Evolutionary conservation across 1,284 basidiomycete species (phyloP).

Genomic region (Pseudozyma sp.): DNA sequence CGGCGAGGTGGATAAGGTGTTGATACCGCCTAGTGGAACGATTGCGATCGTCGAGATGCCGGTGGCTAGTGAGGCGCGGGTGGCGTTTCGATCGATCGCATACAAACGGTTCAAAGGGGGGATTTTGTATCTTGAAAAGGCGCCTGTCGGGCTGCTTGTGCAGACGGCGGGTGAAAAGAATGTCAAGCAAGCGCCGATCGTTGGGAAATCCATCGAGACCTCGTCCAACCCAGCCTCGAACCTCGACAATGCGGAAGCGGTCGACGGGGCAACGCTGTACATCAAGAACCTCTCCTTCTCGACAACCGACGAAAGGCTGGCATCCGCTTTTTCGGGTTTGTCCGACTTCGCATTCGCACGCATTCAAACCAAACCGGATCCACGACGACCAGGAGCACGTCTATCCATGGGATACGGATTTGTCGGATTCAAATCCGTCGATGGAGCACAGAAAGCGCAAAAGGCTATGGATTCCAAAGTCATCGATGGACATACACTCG

Average conservation of each 20-base stretch:
- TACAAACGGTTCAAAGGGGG: slow-evolving; percentile 90
- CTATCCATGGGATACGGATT: slow-evolving; percentile 97
- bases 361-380: slow-evolving; percentile 89
- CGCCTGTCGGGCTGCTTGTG: slow-evolving; percentile 76
- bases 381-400: slow-evolving; percentile 65
- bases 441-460: slow-evolving; percentile 81
- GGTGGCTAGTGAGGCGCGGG: slow-evolving; percentile 70
- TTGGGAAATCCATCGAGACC: slow-evolving; percentile 38
- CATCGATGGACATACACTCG: slow-evolving; percentile 86
- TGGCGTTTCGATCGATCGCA: slow-evolving; percentile 80
- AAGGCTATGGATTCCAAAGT: slow-evolving; percentile 83
- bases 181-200: slow-evolving; percentile 48
- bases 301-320: slow-evolving; percentile 83
- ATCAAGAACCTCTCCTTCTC: slow-evolving; percentile 93
- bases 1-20: slow-evolving; percentile 79
- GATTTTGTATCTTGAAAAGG: slow-evolving; percentile 92
- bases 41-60: slow-evolving; percentile 91
- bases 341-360: slow-evolving; percentile 88
- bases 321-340: slow-evolving; percentile 79
- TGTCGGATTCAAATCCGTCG: slow-evolving; percentile 84
- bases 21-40: slow-evolving; percentile 92
- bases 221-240: slow-evolving; percentile 17
- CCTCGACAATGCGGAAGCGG: slow-evolving; percentile 68
- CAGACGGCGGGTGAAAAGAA: slow-evolving; percentile 34
- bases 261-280: slow-evolving; percentile 85